A percentile compares a stretch with the other conserved stretches of the same genome.
phyloP scores from a whole-genome alignment of 768 basidiomycete genomes.

The Lentinula aciculospora region DNA sequence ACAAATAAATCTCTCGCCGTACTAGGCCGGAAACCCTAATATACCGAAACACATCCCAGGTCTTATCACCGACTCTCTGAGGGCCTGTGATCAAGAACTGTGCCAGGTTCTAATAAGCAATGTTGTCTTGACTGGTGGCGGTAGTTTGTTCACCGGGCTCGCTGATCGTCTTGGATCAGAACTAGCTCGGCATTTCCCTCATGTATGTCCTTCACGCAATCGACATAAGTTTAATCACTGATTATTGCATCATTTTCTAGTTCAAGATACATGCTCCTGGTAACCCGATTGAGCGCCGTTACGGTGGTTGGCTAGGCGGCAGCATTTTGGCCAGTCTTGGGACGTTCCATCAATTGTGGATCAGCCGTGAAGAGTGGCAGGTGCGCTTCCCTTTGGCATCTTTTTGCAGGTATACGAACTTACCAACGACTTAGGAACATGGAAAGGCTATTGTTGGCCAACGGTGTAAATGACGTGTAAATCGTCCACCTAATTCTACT shows the following conservation, averaged over 20 bases:
- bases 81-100: conserved; percentile 86
- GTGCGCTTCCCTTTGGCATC: conserved; percentile 32
- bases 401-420: neutral
- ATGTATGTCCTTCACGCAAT: conserved; percentile 45
- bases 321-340: conserved; percentile 92
- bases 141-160: conserved; percentile 81
- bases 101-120: conserved; percentile 88
- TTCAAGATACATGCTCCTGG: conserved; percentile 92
- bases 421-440: conserved; percentile 51
- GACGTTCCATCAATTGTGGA: conserved; percentile 97
- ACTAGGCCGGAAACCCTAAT: conserved; percentile 48
- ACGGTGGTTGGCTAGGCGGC: conserved; percentile 94
- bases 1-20: neutral
- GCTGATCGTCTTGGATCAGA: conserved; percentile 79
- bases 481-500: neutral
- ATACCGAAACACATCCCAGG: conserved; percentile 72
- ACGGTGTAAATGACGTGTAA: conserved; percentile 65
- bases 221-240: neutral
- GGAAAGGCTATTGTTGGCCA: conserved; percentile 80
- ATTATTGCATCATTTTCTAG: conserved; percentile 25
- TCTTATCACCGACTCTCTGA: conserved; percentile 72
- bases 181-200: conserved; percentile 66
- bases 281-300: conserved; percentile 83
- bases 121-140: conserved; percentile 94
- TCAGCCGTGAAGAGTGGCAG: conserved; percentile 91